Percentiles rank a stretch among this genome's conserved stretches.
phyloP scores from a whole-genome alignment of 257 asterid species.

The Solanum bukasovii region DNA sequence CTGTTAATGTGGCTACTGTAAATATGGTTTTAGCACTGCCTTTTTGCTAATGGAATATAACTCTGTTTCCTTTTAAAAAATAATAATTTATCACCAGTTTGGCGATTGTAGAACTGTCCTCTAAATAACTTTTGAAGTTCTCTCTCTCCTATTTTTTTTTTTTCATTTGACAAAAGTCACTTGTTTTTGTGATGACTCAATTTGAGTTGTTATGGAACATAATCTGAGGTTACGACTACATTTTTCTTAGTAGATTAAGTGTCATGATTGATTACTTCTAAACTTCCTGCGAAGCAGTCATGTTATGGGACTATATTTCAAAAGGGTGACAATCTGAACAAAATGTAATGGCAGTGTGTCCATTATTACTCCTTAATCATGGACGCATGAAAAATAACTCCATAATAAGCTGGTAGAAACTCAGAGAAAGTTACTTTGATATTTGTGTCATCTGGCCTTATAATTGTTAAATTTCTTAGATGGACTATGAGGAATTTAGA shows the following conservation, averaged over 20 bases:
- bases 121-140: not conserved
- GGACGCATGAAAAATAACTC: not conserved
- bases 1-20: not conserved
- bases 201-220: not conserved
- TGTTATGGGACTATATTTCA: not conserved
- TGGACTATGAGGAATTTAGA: not conserved
- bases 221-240: not conserved
- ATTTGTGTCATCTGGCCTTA: not conserved
- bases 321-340: not conserved
- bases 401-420: not conserved
- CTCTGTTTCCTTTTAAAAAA: not conserved
- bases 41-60: not conserved
- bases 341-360: not conserved
- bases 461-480: not conserved
- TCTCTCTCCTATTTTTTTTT: not conserved
- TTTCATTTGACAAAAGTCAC: not conserved
- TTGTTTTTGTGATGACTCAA: not conserved
- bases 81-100: not conserved
- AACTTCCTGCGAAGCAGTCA: not conserved
- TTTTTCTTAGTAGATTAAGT: not conserved
- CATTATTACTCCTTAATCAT: not conserved
- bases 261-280: not conserved
- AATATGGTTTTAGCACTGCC: not conserved
- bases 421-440: not conserved
- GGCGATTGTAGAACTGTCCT: not conserved